Conservation (phyloP, 768 basidiomycete species). For the Mrakia hoshinonis region DNA sequence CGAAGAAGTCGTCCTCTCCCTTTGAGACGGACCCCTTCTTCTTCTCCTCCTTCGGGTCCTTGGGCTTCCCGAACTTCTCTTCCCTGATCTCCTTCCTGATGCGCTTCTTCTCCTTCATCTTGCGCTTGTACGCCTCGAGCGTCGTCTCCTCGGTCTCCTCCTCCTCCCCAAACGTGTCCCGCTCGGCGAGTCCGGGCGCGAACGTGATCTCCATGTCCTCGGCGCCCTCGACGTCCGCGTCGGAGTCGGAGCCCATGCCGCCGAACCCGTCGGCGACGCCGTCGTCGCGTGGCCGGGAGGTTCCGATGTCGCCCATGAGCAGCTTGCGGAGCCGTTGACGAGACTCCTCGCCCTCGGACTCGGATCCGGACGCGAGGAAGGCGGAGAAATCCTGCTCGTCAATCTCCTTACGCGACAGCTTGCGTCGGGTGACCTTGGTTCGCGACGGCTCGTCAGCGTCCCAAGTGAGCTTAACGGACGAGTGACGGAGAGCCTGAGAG, state of each 20-base stretch:
- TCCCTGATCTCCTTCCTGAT: constrained; percentile 59
- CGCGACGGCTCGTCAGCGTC: constrained; percentile 93
- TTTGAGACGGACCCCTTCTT: constrained; percentile 33
- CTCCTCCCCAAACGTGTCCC: constrained; percentile 37
- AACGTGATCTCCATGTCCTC: constrained; percentile 82
- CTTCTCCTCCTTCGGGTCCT: constrained; percentile 21
- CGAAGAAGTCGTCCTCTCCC: constrained; percentile 71
- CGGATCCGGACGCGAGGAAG: constrained; percentile 63
- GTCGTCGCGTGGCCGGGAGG: constrained; percentile 46
- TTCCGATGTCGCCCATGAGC: constrained; percentile 48
- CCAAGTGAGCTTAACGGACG: constrained; percentile 97
- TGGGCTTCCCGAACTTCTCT: constrained; percentile 25
- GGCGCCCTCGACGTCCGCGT: constrained; percentile 34
- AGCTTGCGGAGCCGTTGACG: constrained; percentile 65
- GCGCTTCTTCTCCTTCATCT: constrained; percentile 80
- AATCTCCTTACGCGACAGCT: constrained; percentile 71
- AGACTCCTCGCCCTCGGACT: constrained; percentile 50
- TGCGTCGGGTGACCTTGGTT: constrained; percentile 65
- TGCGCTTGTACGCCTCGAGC: constrained; percentile 77
- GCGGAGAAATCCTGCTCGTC: constrained; percentile 84
- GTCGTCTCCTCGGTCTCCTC: constrained; percentile 68
- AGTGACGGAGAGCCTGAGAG: constrained; percentile 81
- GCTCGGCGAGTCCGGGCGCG: constrained; percentile 64
- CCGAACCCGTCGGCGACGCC: constrained; percentile 81
- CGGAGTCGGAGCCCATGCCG: constrained; percentile 41